Evolutionary conservation across 208 protist genomes (phyloP), one percentile per base, ranked within the genome.

Genomic region (Trypanosomatidae sp.): DNA sequence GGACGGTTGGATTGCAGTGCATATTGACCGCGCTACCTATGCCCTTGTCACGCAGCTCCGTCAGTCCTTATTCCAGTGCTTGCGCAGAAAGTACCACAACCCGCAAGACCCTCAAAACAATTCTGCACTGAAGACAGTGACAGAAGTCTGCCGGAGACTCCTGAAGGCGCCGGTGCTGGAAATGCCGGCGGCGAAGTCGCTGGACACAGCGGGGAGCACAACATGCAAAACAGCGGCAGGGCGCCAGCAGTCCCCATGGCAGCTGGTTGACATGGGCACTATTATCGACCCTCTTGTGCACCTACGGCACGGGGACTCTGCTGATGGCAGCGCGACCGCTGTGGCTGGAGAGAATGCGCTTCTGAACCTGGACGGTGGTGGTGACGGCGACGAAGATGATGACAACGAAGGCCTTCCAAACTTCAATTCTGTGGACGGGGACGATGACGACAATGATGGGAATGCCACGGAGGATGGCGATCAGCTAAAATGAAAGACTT

Each of bases 1-100:
- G 28, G 86, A 93, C 55, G 79, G 77, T 15, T 97, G 92, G 91
- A 82, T 97, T 30, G 82, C 83, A 12, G 76, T 95, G 44, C 77
- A 80, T 28, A 86, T 94, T 9, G 77, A 84, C 53, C 6, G 56
- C 2, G 72, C 74, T 2, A 88, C 87, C 44, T 92, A 80, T 50
- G 58, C 55, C 12, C 73, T 84, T 36, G 17, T 96, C 65, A 62
- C 65, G 6, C 73, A 70, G 49, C 71, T 96, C 6, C 80, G 86
- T 50, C 68, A 78, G 15, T 74, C 79, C 36, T 46, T 96, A 17
- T 78, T 90, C 75, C 71, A 69, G 30, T 86, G 81, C 53, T 69
- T 94, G 44, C 87, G 80, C 77, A 66, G 79, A 28, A 91, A 91
- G 72, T 96, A 91, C 59, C 67, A 82, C 41, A 39, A 84, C 30